Evolutionary conservation across 345 rosid species (phyloP), one percentile per base, ranked within the genome.

Genomic region (Eucalyptus lansdowneana): DNA sequence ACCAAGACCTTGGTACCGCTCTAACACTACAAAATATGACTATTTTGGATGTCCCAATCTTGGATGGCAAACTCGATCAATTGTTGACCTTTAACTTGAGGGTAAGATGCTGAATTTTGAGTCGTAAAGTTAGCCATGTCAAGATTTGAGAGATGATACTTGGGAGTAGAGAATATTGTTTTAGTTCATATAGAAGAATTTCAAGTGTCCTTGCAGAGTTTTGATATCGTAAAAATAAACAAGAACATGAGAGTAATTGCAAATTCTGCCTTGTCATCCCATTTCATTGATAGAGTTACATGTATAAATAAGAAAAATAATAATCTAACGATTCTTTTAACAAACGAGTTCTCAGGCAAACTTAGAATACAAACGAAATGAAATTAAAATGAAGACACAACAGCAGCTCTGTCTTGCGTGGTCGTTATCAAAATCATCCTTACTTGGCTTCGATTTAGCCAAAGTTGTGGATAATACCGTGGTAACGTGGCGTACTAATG

Each of bases 161-260:
- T 27, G 31, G 15, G 2, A 2, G 69, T 1, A 60, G 0, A 1
- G 3, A 3, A 5, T 0, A 27, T 29, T 27, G 1, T 12, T 27
- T 27, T 0, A 60, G 31, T 6, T 27, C 1, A 0, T 60, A 27
- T 2, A 0, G 4, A 60, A 60, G 69, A 3, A 6, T 6, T 27
- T 27, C 8, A 0, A 60, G 17, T 60, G 3, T 4, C 8, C 16
- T 0, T 12, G 1, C 3, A 0, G 1, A 60, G 31, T 60, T 27
- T 25, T 60, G 67, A 60, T 60, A 27, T 27, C 0, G 0, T 60
- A 27, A 12, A 60, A 25, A 27, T 27, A 25, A 60, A 60, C 0
- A 0, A 27, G 8, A 27, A 60, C 15, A 27, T 0, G 0, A 60
- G 2, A 60, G 8, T 62, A 62, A 62, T 12, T 6, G 1, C 2